phyloP scores from a whole-genome alignment of 306 rosid genomes.

The Hippophae tibetana region DNA sequence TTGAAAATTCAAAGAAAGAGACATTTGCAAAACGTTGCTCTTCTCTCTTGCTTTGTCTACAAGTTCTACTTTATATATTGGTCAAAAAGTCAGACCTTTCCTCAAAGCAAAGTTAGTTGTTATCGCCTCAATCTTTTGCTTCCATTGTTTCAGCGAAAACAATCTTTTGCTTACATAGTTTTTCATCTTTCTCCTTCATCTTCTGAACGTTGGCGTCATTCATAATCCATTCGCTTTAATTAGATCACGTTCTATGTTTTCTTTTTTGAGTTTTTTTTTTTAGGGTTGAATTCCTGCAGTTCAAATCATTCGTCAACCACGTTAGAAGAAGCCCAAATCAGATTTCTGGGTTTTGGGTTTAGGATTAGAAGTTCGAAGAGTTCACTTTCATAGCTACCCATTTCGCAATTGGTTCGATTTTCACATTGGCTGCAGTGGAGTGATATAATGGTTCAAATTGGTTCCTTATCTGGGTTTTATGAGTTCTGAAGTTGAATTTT shows the following conservation, averaged over 20 bases:
- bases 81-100: constrained; percentile 19
- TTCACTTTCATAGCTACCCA: neutral
- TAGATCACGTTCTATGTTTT: neutral
- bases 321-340: neutral
- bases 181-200: neutral
- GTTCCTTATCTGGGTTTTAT: neutral
- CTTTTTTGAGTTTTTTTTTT: neutral
- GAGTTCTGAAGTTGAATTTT: neutral
- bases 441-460: neutral
- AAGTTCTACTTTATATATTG: constrained; percentile 16
- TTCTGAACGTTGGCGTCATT: neutral
- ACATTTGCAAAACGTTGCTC: constrained; percentile 2
- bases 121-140: constrained; percentile 1
- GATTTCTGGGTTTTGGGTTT: neutral
- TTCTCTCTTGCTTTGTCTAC: constrained; percentile 15
- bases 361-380: neutral
- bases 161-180: too few species aligned
- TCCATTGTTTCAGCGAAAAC: neutral
- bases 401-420: neutral
- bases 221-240: neutral
- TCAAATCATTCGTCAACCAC: neutral
- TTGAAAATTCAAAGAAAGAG: constrained; percentile 13
- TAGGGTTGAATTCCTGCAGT: neutral
- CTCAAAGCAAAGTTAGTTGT: constrained; percentile 1
- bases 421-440: neutral